Evolutionary conservation across 345 rosid species (phyloP), one percentile per base, ranked within the genome.

Genomic region (Eucalyptus coolabah): DNA sequence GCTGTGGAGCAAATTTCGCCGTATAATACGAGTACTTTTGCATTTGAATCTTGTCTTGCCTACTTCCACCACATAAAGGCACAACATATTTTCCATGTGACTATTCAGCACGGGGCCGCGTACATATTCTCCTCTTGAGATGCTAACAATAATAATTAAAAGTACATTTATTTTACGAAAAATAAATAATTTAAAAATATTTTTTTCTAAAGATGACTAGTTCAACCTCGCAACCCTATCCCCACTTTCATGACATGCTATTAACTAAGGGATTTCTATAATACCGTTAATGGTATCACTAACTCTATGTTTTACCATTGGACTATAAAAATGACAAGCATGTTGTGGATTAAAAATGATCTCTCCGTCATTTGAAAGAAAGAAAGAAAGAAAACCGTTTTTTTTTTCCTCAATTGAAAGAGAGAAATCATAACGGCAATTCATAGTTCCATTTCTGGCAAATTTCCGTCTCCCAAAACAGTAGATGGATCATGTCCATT

Each of bases 351-450:
- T 67, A 16, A 15, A 32, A 8, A 32, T 8, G 3, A 67, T 67
- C 11, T 17, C 6, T 32, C 3, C 4, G 7, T 17, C 54, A 17
- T 51, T 51, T 51, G 77, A 30, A 63, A 6, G 8, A 32, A 92
- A 93, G 88, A 32, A 92, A 94, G 88, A 93, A 93, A 50, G 21
- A 50, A 50, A 17, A 17, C 19, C 1, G 8, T 3, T 4, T 18
- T 69, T 8, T 69, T 8, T 9, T 19, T 4, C 28, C 28, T 54
- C 60, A 23, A 54, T 21, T 1, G 11, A 54, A 54, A 1, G 1
- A 1, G 26, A 56, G 28, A 56, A 56, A 69, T 69, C 44, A 17
- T 2, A 32, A 6, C 1, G 4, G 21, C 12, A 8, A 32, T 9
- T 34, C 7, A 5, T 7, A 34, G 44, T 67, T 67, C 4, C 23